Evolutionary conservation across 495 filamentous ascomycete genomes (phyloP), one percentile per base, ranked within the genome.

Genomic region (Aspergillus sclerotiicarbonarius): DNA sequence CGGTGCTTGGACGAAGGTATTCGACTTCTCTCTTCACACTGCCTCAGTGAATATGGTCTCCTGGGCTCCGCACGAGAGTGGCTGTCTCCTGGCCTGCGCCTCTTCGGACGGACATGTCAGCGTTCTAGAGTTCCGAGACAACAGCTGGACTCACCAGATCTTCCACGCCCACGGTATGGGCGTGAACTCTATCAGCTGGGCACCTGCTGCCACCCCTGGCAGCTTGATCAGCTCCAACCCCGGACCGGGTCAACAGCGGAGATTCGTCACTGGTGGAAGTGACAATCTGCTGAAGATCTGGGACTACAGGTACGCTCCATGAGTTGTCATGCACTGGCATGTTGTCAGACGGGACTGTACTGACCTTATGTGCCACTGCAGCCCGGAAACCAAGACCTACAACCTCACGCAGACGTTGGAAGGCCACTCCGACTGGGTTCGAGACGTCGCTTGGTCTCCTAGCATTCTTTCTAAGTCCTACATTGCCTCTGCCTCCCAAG

Each of bases 361-460:
- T 58, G 44, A 61, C 29, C 31, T 37, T 21, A 6, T 49, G 29
- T 4, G 31, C 13, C 54, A 59, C 3, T 62, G 33, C 53, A 84
- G 82, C 62, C 57, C 75, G 29, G 81, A 88, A 56, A 67, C 73
- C 32, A 78, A 79, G 51, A 75, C 72, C 29, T 90, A 88, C 67
- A 75, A 63, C 69, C 73, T 67, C 57, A 78, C 61, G 51, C 71
- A 83, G 83, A 62, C 80, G 87, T 64, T 82, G 48, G 71, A 79
- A 58, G 94, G 94, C 62, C 94, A 99, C 72, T 87, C 85, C 0
- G 94, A 98, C 78, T 99, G 94, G 94, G 94, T 99, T 50, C 89
- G 94, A 48, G 95, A 99, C 70, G 94, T 99, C 8, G 90, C 93
- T 13, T 98, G 95, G 95, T 89, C 88, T 46, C 94, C 94, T 7